phyloP scores from a whole-genome alignment of 2,329 filamentous ascomycete species.

The Verticillium zaregamsianum region DNA sequence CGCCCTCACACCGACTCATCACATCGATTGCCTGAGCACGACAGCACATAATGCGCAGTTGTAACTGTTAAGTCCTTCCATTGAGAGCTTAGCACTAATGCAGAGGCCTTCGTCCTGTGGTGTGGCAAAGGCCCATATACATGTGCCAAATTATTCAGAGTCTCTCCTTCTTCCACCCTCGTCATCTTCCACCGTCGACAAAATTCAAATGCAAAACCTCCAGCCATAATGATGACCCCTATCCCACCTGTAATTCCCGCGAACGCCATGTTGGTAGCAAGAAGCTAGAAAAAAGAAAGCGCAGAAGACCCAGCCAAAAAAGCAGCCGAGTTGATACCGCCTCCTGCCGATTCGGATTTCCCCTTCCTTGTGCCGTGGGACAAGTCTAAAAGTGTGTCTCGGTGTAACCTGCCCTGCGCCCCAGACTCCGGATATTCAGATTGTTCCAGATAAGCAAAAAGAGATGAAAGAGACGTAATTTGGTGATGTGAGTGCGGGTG shows the following conservation, averaged over 20 bases:
- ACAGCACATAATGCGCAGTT: neutral
- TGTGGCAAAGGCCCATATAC: neutral
- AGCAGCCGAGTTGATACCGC: neutral
- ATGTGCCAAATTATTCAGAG: conserved; percentile 1
- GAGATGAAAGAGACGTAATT: neutral
- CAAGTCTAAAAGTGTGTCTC: neutral
- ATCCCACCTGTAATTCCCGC: neutral
- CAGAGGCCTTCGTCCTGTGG: neutral
- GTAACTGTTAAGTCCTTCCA: neutral
- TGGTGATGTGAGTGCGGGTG: neutral
- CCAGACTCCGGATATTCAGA: neutral
- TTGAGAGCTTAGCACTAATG: neutral
- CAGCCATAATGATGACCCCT: neutral
- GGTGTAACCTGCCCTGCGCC: neutral
- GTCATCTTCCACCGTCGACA: neutral
- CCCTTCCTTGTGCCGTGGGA: neutral
- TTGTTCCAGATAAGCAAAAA: neutral
- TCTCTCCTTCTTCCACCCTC: neutral
- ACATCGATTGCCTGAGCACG: too few relatives aligned
- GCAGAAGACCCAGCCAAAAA: neutral
- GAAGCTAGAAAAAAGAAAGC: neutral
- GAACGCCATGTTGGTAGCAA: neutral
- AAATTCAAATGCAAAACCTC: neutral
- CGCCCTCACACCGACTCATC: neutral
- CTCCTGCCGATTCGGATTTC: neutral